These are phyloP conservation scores for Pontederia paniculata DNA, from an alignment of 176 grass and related monocot genomes.

Conservation along the genomic window DNA sequence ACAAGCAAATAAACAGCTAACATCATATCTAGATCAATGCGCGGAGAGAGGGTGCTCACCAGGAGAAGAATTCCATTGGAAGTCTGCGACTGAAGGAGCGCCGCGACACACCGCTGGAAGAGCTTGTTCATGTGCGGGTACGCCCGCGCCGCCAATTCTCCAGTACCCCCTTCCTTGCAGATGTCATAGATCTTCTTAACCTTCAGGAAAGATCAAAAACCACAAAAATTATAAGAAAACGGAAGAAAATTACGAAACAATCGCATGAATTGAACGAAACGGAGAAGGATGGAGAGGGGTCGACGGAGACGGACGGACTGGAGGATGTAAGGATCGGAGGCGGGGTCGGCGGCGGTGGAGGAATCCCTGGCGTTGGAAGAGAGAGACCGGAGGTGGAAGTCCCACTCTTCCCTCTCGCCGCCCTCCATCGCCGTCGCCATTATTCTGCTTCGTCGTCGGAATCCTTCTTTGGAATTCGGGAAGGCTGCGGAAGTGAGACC, in stretches of 20 bases:
- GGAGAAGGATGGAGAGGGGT: neutral
- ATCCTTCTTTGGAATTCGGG: too few relatives aligned
- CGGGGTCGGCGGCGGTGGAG: slow-evolving; percentile 43
- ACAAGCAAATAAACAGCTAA: neutral
- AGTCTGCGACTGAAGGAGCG: slow-evolving; percentile 44
- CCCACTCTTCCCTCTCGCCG: slow-evolving; percentile 30
- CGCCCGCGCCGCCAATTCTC: slow-evolving; percentile 75
- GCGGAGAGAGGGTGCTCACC: slow-evolving; percentile 25
- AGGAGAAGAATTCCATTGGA: slow-evolving; percentile 72
- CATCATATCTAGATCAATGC: neutral
- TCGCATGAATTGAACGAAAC: neutral
- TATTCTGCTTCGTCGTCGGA: neutral
- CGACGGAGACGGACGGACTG: slow-evolving; percentile 46
- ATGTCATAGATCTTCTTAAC: slow-evolving; percentile 70
- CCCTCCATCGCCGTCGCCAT: slow-evolving; percentile 11
- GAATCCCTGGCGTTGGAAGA: slow-evolving; percentile 76
- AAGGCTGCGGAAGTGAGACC: too few relatives aligned
- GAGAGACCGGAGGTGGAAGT: slow-evolving; percentile 88
- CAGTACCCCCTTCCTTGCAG: slow-evolving; percentile 41
- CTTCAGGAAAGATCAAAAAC: slow-evolving; percentile 16
- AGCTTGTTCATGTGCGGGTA: slow-evolving; percentile 85
- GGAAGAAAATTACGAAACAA: neutral
- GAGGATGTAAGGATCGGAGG: slow-evolving; percentile 68
- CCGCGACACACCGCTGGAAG: slow-evolving; percentile 69
- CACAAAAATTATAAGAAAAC: neutral